phyloP scores from a whole-genome alignment of 2,329 filamentous ascomycete species.

The Pseudocercospora crystallina region DNA sequence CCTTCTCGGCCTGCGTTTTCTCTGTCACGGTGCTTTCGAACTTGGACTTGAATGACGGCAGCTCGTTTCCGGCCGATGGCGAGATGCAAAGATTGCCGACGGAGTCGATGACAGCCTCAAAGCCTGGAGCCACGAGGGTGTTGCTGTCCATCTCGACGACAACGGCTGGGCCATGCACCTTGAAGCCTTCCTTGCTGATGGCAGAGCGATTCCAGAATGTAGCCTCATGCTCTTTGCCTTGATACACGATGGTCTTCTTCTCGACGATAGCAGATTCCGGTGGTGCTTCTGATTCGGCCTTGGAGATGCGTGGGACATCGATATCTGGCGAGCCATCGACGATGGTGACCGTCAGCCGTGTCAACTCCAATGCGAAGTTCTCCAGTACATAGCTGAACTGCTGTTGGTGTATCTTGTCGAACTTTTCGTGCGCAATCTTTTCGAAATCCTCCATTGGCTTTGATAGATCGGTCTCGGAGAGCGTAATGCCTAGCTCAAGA shows the following conservation, averaged over 20 bases:
- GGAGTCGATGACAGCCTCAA: constrained; percentile 23
- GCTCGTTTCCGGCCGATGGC: constrained; percentile 26
- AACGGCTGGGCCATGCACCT: constrained; percentile 26
- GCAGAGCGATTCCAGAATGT: constrained; percentile 26
- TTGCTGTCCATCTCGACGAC: constrained; percentile 31
- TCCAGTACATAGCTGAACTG: constrained; percentile 30
- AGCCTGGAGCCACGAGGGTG: constrained; percentile 28
- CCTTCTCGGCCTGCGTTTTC: constrained; percentile 24
- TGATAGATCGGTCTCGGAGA: constrained; percentile 22
- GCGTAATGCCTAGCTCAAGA: constrained; percentile 24
- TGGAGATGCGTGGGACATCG: constrained; percentile 23
- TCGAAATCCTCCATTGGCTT: constrained; percentile 25
- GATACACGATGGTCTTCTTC: constrained; percentile 27
- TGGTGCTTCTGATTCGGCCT: constrained; percentile 21
- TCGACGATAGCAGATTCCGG: constrained; percentile 24
- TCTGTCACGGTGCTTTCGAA: constrained; percentile 22
- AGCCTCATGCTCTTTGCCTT: constrained; percentile 26
- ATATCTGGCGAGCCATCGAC: constrained; percentile 28
- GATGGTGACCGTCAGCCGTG: constrained; percentile 25
- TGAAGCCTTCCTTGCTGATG: constrained; percentile 26
- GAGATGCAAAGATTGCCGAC: constrained; percentile 31
- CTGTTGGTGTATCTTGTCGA: constrained; percentile 27
- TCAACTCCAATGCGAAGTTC: constrained; percentile 29
- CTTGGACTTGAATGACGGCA: constrained; percentile 27
- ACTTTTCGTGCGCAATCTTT: constrained; percentile 25